These are phyloP conservation scores for Diacronema lutheri DNA, from an alignment of 78 protist genomes.

Conservation along the genomic window DNA sequence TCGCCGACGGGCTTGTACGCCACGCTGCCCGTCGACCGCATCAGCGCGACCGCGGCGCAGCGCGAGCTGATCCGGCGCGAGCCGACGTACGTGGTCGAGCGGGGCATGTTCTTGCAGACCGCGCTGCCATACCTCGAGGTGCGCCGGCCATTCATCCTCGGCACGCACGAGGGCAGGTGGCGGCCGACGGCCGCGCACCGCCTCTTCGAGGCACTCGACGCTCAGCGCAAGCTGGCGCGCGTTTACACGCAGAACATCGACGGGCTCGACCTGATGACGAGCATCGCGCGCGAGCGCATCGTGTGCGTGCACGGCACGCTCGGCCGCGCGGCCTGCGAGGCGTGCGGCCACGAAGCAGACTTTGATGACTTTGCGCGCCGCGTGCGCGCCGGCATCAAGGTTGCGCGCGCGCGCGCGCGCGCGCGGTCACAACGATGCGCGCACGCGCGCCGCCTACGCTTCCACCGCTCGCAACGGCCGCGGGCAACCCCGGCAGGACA, in stretches of 20 bases:
- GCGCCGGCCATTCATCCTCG: conserved; percentile 1
- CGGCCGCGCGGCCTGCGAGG: neutral
- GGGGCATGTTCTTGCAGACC: neutral
- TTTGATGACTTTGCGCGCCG: neutral
- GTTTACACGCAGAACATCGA: conserved; percentile 2
- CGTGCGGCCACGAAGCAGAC: neutral
- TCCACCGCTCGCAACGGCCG: no score
- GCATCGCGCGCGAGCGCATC: neutral
- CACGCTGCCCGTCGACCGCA: neutral
- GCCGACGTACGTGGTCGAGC: neutral
- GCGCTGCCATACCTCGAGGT: neutral
- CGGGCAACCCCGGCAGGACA: no score
- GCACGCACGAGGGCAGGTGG: neutral
- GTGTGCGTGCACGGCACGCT: neutral
- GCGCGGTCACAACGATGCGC: no score
- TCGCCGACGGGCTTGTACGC: neutral
- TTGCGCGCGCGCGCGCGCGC: no score
- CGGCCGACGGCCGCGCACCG: neutral
- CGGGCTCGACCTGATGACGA: neutral
- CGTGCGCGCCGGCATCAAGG: neutral
- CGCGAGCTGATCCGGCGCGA: neutral
- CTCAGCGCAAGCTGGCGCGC: neutral
- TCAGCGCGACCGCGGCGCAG: neutral
- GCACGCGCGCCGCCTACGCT: no score
- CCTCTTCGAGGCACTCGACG: neutral